phyloP scores from a whole-genome alignment of 768 basidiomycete genomes.

The Sistotremastrum niveocremeum region DNA sequence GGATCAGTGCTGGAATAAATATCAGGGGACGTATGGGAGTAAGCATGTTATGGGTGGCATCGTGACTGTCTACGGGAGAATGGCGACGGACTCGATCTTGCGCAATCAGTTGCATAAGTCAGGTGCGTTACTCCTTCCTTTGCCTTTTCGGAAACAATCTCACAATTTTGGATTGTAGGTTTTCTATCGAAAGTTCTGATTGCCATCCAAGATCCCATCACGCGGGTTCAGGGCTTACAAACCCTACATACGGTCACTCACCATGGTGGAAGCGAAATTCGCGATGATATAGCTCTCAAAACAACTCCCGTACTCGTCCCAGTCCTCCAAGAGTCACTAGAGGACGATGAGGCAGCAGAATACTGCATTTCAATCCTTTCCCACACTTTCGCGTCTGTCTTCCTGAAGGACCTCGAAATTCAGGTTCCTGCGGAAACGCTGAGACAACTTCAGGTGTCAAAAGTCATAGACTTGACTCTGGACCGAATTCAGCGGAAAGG shows the following conservation, averaged over 20 bases:
- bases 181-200: slow-evolving; percentile 45
- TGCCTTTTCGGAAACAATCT: too few relatives aligned
- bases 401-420: slow-evolving; percentile 6
- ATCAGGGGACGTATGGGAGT: too few relatives aligned
- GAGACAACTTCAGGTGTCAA: too few relatives aligned
- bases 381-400: slow-evolving; percentile 34
- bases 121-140: too few relatives aligned
- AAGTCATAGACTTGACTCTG: too few relatives aligned
- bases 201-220: slow-evolving; percentile 32
- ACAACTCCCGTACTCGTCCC: slow-evolving; percentile 25
- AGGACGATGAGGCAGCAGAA: slow-evolving; percentile 37
- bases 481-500: too few relatives aligned
- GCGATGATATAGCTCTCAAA: slow-evolving; percentile 36
- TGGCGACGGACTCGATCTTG: too few relatives aligned
- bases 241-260: slow-evolving; percentile 47
- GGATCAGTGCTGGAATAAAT: too few relatives aligned
- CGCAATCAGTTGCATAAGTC: too few relatives aligned
- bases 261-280: slow-evolving; percentile 40
- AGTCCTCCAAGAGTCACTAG: slow-evolving; percentile 34
- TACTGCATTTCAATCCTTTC: slow-evolving; percentile 37
- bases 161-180: slow-evolving; percentile 20
- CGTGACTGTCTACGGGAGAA: too few relatives aligned
- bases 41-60: too few relatives aligned
- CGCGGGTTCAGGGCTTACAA: slow-evolving; percentile 39
- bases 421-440: too few relatives aligned